A percentile compares a stretch with the other conserved stretches of the same genome.
phyloP scores from a whole-genome alignment of 345 rosid species.

The Brassica cretica region DNA sequence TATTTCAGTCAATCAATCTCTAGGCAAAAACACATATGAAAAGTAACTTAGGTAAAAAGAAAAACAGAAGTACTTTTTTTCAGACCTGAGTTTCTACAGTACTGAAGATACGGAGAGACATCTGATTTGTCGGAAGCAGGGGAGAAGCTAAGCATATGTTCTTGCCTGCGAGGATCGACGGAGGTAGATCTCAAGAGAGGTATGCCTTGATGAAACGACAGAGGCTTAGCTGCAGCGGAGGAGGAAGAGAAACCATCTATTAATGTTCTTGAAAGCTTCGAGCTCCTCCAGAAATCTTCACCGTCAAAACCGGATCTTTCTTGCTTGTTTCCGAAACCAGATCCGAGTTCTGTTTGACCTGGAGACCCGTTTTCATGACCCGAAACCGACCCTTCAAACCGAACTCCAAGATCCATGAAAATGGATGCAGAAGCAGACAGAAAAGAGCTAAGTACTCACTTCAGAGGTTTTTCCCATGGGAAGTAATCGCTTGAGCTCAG shows the following conservation, averaged over 20 bases:
- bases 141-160: conserved; percentile 62
- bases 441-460: conserved; percentile 38
- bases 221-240: conserved; percentile 29
- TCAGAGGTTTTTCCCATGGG: conserved; percentile 43
- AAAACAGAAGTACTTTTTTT: conserved; percentile 11
- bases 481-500: conserved; percentile 42
- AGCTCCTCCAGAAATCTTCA: conserved; percentile 49
- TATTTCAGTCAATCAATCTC: neutral
- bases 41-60: neutral
- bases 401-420: conserved; percentile 64
- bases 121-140: conserved; percentile 50
- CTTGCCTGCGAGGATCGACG: conserved; percentile 42
- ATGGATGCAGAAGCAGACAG: conserved; percentile 34
- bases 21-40: neutral
- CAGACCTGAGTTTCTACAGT: conserved; percentile 52
- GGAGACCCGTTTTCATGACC: conserved; percentile 47
- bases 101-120: conserved; percentile 42
- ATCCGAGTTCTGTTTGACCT: conserved; percentile 47
- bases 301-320: conserved; percentile 48
- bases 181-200: conserved; percentile 62
- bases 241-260: conserved; percentile 37
- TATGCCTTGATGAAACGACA: conserved; percentile 50
- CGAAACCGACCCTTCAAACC: conserved; percentile 48
- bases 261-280: conserved; percentile 46
- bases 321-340: conserved; percentile 46